phyloP scores from a whole-genome alignment of 1,284 basidiomycete species.

The Malassezia dermatis region DNA sequence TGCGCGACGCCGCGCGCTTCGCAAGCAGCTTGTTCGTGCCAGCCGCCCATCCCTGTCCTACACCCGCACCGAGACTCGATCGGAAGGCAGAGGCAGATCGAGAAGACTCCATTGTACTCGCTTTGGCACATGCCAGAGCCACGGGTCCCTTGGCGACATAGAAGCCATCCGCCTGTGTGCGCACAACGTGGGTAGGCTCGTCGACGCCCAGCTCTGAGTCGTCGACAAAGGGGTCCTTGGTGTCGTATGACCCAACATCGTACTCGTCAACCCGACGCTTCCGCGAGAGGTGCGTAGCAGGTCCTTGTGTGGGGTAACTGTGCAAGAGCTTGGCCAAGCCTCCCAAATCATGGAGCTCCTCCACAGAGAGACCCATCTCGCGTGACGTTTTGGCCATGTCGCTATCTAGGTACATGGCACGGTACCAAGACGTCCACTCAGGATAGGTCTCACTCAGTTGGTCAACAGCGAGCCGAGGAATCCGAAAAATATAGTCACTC shows the following conservation, averaged over 20 bases:
- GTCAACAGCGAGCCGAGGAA: slow-evolving; percentile 31
- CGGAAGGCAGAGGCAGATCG: slow-evolving; percentile 11
- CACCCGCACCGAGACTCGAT: slow-evolving; percentile 9
- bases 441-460: slow-evolving; percentile 25
- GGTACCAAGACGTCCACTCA: slow-evolving; percentile 39
- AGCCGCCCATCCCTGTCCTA: slow-evolving; percentile 21
- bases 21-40: slow-evolving; percentile 34
- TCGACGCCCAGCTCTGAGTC: slow-evolving; percentile 85
- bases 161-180: slow-evolving; percentile 86
- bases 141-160: slow-evolving; percentile 57
- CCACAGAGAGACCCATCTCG: slow-evolving; percentile 12
- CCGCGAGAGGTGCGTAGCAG: slow-evolving; percentile 22
- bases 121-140: slow-evolving; percentile 33
- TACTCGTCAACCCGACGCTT: slow-evolving; percentile 24
- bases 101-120: slow-evolving; percentile 12
- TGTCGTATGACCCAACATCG: slow-evolving; percentile 60
- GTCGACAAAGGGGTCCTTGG: slow-evolving; percentile 87
- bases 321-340: slow-evolving; percentile 30
- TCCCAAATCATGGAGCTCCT: slow-evolving; percentile 26
- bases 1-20: slow-evolving; percentile 21
- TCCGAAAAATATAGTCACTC: slow-evolving; percentile 33
- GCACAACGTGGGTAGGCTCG: slow-evolving; percentile 78
- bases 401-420: slow-evolving; percentile 18
- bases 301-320: slow-evolving; percentile 21
- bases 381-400: slow-evolving; percentile 17